Percentiles rank a stretch among this genome's conserved stretches.
Evolutionary conservation across 139 green algal species (phyloP).

Genomic region (Tetradesmus obliquus): DNA sequence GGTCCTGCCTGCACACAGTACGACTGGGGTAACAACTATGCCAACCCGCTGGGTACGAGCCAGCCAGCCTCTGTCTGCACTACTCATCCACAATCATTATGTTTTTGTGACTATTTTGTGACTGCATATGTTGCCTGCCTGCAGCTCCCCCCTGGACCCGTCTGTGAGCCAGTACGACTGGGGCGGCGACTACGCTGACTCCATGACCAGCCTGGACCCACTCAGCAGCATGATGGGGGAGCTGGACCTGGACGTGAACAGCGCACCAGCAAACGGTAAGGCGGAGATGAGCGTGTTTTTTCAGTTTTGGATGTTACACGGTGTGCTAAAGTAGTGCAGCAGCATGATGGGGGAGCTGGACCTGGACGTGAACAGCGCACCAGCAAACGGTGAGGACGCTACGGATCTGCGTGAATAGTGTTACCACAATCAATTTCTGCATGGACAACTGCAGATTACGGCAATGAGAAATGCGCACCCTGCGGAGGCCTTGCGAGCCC

Average conservation of each 20-base stretch:
- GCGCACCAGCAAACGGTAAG: background rate
- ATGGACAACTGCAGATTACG: too few relatives aligned
- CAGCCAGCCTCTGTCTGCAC: too few relatives aligned
- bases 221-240: conserved; percentile 42
- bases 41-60: too few relatives aligned
- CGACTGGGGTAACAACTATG: too few relatives aligned
- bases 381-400: background rate
- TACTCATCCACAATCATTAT: too few relatives aligned
- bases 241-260: background rate
- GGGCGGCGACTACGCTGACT: conserved; percentile 4
- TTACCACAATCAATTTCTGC: too few relatives aligned
- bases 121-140: background rate
- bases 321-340: background rate
- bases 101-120: background rate
- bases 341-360: conserved; percentile 35
- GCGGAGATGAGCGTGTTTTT: too few relatives aligned
- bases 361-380: background rate
- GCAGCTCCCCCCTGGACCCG: conserved; percentile 30
- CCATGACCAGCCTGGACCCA: background rate
- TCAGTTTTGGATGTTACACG: too few relatives aligned
- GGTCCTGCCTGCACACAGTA: too few relatives aligned
- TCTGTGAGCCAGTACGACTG: conserved; percentile 42
- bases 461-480: too few relatives aligned
- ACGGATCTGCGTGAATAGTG: too few relatives aligned
- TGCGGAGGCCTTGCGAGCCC: too few relatives aligned